Evolutionary conservation across 2,329 filamentous ascomycete genomes (phyloP), one percentile per base, ranked within the genome.

Genomic region (Cytospora paraplurivora): DNA sequence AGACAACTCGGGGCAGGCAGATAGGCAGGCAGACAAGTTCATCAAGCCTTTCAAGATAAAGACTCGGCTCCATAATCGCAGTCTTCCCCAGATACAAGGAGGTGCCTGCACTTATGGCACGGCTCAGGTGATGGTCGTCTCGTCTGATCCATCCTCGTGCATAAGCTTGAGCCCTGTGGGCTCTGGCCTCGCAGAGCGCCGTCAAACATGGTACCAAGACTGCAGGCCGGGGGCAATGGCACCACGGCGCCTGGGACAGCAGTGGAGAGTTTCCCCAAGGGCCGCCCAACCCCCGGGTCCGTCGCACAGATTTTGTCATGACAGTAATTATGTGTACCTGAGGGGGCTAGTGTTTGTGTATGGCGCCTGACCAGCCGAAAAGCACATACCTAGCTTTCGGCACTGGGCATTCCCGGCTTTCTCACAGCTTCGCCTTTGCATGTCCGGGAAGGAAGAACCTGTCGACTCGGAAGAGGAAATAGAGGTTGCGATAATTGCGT

Each of bases 111-210:
- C 2, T 47, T 19, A 44, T n/a, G 13, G 17, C 41, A 44, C 41
- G 17, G 41, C 41, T 44, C 41, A 44, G 7, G 17, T n/a, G 15
- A n/a, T 44, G 41, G 17, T n/a, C 41, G 10, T 19, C 41, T 17
- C 41, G 19, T 44, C 17, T 44, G 7, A 19, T 44, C 17, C 41
- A 47, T 47, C 2, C 17, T 55, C 27, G 55, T 55, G 58, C 58
- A 60, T 60, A 38, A 54, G 58, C 58, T 47, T 61, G 58, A 55
- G 51, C 58, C 58, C 58, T 55, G 54, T 49, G 51, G 56, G 35
- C 38, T 61, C 32, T 34, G 35, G 54, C 51, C 38, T 55, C 34
- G 59, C 59, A 61, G 51, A 49, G 59, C 59, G 59, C 51, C 58
- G 41, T 44, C 41, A 44, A 44, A 44, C 41, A 44, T 41, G 50